Conservation (phyloP, 768 basidiomycete genomes). For the Lentinula sp. region DNA sequence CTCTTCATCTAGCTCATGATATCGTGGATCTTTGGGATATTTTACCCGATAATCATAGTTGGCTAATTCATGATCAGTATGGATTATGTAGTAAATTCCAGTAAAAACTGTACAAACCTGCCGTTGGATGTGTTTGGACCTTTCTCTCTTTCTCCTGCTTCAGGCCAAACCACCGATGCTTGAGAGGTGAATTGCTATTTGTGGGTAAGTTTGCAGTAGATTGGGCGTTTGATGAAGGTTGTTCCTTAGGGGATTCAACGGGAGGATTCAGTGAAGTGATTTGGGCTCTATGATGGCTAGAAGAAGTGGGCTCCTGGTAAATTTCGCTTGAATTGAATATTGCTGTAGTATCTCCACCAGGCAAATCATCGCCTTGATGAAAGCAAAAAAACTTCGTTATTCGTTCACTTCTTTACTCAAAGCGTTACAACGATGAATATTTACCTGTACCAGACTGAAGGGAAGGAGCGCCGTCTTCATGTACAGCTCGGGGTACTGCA, state of each 20-base stretch:
- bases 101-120: background rate
- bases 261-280: background rate
- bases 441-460: no score
- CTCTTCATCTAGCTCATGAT: conserved; percentile 21
- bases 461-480: no score
- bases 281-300: no score
- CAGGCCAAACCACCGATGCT: background rate
- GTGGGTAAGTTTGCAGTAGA: background rate
- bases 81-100: background rate
- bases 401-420: no score
- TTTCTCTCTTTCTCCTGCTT: background rate
- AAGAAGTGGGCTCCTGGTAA: no score
- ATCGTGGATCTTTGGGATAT: background rate
- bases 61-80: background rate
- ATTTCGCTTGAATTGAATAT: no score
- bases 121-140: background rate
- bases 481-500: no score
- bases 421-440: no score
- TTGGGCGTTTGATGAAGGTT: background rate
- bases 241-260: background rate
- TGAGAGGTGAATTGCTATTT: background rate
- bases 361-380: no score
- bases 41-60: background rate
- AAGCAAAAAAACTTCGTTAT: no score
- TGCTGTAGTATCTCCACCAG: no score